phyloP scores from a whole-genome alignment of 345 rosid species.

The Excoecaria agallocha region DNA sequence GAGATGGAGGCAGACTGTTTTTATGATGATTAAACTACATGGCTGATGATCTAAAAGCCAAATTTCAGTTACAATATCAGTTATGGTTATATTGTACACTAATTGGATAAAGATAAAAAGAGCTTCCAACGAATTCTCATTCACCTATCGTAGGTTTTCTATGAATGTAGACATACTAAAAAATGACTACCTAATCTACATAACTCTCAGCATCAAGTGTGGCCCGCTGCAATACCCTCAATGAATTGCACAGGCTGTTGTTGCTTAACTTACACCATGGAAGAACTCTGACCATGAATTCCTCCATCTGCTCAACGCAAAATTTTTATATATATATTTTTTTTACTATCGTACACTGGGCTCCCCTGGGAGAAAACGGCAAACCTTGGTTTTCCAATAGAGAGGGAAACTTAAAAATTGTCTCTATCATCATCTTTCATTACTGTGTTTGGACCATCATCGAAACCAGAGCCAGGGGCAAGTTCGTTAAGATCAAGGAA shows the following conservation, averaged over 20 bases:
- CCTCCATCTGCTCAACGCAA: constrained; percentile 45
- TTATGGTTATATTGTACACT: constrained; percentile 60
- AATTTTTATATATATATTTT: constrained; percentile 26
- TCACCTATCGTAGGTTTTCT: constrained; percentile 37
- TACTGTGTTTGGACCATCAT: constrained; percentile 73
- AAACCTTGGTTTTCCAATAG: constrained; percentile 31
- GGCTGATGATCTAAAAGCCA: constrained; percentile 36
- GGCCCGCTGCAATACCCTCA: constrained; percentile 36
- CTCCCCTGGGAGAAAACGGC: constrained; percentile 27
- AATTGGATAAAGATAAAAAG: constrained; percentile 35
- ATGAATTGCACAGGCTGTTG: constrained; percentile 39
- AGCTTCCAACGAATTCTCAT: constrained; percentile 41
- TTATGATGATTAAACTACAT: constrained; percentile 18
- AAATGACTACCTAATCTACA: constrained; percentile 81
- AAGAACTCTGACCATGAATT: constrained; percentile 34
- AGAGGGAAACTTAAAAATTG: constrained; percentile 50
- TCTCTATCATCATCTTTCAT: constrained; percentile 65
- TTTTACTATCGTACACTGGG: constrained; percentile 38
- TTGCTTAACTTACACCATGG: constrained; percentile 37
- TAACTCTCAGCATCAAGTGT: constrained; percentile 39
- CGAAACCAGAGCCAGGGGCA: constrained; percentile 92
- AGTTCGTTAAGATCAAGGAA: constrained; percentile 91
- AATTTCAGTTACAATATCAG: constrained; percentile 40
- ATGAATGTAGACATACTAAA: constrained; percentile 50
- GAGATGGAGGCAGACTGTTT: constrained; percentile 17